These are phyloP conservation scores for Penicillium samsonianum DNA, from an alignment of 495 filamentous ascomycete genomes.

Conservation along the genomic window DNA sequence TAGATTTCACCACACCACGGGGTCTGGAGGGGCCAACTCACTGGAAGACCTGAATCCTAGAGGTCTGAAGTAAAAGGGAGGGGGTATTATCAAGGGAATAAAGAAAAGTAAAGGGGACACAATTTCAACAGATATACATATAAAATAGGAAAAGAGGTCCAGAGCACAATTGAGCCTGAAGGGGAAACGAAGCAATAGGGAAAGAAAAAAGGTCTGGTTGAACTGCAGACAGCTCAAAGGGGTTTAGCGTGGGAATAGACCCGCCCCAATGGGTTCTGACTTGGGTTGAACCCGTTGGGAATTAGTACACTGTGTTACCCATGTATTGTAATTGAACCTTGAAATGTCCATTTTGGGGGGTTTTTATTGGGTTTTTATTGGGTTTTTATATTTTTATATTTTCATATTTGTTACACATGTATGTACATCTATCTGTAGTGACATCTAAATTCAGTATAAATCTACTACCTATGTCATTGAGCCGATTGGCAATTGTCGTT, in stretches of 20 bases:
- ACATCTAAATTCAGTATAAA: no score
- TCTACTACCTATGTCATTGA: neutral
- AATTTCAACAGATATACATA: constrained; percentile 16
- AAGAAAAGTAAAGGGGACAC: constrained; percentile 9
- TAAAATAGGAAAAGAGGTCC: constrained; percentile 7
- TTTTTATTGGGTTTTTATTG: no score
- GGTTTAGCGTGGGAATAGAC: constrained; percentile 25
- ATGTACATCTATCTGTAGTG: no score
- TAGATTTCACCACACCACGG: neutral
- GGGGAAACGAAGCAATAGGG: constrained; percentile 20
- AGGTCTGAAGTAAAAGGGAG: neutral
- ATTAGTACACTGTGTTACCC: constrained; percentile 1
- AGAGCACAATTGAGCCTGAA: constrained; percentile 13
- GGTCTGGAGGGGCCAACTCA: constrained; percentile 6
- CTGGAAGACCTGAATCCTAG: neutral
- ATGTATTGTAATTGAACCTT: neutral
- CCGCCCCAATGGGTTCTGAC: constrained; percentile 25
- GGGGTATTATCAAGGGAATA: constrained; percentile 13
- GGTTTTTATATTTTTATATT: neutral
- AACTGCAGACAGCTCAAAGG: constrained; percentile 22
- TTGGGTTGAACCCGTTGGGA: constrained; percentile 15
- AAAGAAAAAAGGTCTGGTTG: constrained; percentile 33
- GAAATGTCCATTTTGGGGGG: no score
- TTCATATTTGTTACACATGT: neutral
- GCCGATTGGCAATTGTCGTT: neutral